Base-by-base conservation (phyloP, 1,284 basidiomycete species). In the Hemileia vastatrix region DNA sequence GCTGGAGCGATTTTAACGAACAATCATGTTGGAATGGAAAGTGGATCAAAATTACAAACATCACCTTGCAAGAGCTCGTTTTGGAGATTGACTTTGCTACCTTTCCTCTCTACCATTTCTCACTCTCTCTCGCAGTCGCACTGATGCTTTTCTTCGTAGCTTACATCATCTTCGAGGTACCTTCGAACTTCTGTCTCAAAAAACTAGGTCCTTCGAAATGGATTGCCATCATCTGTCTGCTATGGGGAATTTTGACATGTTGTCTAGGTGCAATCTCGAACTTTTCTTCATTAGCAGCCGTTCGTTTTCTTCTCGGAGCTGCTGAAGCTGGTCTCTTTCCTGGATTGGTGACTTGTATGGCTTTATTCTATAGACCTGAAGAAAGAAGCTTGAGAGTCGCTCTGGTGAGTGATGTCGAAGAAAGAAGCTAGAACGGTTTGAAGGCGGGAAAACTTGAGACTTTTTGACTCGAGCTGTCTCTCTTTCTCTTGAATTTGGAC, bases 321-420 rank as follows among this genome's bases (percentile, higher is more conserved):
- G 51, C 48, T 18, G 65, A 66, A 47, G 63, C 64, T 21, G 65
- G 65, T 50, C 23, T 24, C 23, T 50, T 32, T 15, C 48, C 48
- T 32, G 23, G 23, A 13, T 50, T 24, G 13, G 48, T 50, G n/a
- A 32, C 23, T 50, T 32, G 23, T n/a, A 24, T 50, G 31, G 31
- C 48, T 24, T 18, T 50, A 13, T 50, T 24, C 13, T 50, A 50
- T 18, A 24, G n/a, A 32, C 48, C 48, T 13, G 48, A 50, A 32
- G 48, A 50, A 32, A 24, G 48, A 24, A 24, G 23, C 23, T 24
- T 50, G 23, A 24, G 48, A 24, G n/a, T 50, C 23, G 48, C 48
- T 11, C n/a, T 50, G 48, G 48, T 50, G 48, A 24, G 48, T 50
- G 48, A 13, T 50, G 27, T 27, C n/a, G n/a, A n/a, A 50, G 48